Evolutionary conservation across 202 grass and related monocot species (phyloP).

Genomic region (Digitaria exilis): DNA sequence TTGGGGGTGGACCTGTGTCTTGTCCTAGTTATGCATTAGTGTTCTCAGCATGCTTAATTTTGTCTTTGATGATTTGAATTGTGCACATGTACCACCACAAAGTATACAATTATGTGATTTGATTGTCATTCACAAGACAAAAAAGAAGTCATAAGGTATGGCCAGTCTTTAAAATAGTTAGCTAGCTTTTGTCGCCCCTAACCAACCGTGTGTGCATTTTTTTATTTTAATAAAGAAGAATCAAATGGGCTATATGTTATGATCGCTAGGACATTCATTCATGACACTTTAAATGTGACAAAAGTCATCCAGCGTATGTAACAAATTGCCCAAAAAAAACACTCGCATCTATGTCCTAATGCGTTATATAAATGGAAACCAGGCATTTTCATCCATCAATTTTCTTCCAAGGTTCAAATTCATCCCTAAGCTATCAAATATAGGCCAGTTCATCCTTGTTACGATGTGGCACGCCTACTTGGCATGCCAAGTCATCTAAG

Average conservation of each 20-base stretch:
- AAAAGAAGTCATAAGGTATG: not conserved
- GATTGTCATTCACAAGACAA: not conserved
- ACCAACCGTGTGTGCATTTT: not conserved
- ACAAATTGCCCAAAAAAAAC: not conserved
- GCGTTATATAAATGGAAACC: not conserved
- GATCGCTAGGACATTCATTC: not conserved
- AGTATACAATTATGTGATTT: not conserved
- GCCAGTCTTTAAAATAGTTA: not conserved
- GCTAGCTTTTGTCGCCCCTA: not conserved
- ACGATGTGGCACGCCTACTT: no score
- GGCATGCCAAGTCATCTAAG: no score
- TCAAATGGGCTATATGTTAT: not conserved
- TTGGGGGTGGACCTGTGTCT: constrained; percentile 3
- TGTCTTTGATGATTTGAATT: not conserved
- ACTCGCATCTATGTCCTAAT: not conserved
- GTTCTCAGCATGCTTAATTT: not conserved
- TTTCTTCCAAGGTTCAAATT: no score
- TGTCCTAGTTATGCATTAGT: not conserved
- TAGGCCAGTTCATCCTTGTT: no score
- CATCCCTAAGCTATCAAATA: no score
- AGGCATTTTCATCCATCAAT: no score
- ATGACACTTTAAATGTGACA: not conserved
- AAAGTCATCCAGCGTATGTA: not conserved
- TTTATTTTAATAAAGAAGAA: not conserved
- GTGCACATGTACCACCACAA: not conserved